Conservation (phyloP, 2,329 filamentous ascomycete genomes). For the Claviceps maximensis region DNA sequence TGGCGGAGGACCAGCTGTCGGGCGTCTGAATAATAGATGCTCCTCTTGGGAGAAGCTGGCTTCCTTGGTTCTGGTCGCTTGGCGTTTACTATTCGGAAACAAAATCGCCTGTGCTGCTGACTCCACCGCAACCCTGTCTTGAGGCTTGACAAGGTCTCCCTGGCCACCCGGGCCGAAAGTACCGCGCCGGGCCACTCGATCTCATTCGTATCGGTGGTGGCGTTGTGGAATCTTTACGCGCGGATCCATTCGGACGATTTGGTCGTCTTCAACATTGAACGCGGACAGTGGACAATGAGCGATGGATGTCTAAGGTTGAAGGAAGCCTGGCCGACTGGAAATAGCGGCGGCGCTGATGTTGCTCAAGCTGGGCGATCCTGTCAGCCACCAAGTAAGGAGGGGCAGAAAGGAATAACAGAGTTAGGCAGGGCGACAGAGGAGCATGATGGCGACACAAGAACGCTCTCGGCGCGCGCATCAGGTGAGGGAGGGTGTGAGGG, state of each 20-base stretch:
- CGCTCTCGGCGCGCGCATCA: too few relatives aligned
- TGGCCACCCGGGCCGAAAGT: neutral
- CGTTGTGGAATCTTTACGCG: neutral
- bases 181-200: too few relatives aligned
- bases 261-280: neutral
- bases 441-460: too few relatives aligned
- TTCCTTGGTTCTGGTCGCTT: neutral
- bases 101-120: neutral
- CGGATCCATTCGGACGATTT: neutral
- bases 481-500: too few relatives aligned
- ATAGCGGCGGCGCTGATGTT: too few relatives aligned
- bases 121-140: neutral
- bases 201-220: neutral
- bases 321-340: too few relatives aligned
- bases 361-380: too few relatives aligned
- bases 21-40: neutral
- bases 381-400: too few relatives aligned
- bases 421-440: too few relatives aligned
- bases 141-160: constrained; percentile 1
- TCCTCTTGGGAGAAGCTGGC: neutral
- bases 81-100: constrained; percentile 1
- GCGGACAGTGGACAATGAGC: too few relatives aligned
- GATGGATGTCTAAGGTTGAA: too few relatives aligned
- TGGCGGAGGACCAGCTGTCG: neutral
- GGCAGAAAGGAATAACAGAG: too few relatives aligned